Conservation (phyloP, 208 protist species). For the Trypanosoma mega region DNA sequence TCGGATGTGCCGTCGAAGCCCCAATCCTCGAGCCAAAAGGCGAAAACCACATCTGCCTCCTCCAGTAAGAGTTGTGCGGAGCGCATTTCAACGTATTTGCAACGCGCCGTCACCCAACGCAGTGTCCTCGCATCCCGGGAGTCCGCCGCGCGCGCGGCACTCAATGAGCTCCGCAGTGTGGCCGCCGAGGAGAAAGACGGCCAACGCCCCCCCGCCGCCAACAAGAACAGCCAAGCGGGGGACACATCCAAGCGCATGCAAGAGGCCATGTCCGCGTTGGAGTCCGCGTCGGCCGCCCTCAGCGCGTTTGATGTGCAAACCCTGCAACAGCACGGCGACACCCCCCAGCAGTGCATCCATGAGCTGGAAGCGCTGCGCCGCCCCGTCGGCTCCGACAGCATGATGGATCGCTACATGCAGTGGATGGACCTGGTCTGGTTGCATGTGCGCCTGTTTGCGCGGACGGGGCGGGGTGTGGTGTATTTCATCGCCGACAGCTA, state of each 20-base stretch:
- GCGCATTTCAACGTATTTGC: slow-evolving; percentile 15
- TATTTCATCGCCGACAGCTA: slow-evolving; percentile 14
- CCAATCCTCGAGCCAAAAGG: background rate
- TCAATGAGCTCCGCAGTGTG: slow-evolving; percentile 47
- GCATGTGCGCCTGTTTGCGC: slow-evolving; percentile 9
- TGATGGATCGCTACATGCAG: background rate
- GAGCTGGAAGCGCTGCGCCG: slow-evolving; percentile 10
- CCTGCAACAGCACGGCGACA: background rate
- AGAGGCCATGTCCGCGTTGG: slow-evolving; percentile 7
- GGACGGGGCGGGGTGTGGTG: slow-evolving; percentile 19
- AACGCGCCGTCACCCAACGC: slow-evolving; percentile 12
- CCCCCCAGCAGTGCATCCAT: slow-evolving; percentile 13
- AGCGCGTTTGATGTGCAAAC: slow-evolving; percentile 10
- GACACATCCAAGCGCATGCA: no score
- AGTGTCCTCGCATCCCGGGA: slow-evolving; percentile 14
- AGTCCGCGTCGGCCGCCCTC: background rate
- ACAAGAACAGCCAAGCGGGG: slow-evolving; percentile 12
- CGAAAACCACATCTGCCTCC: background rate
- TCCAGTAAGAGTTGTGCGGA: slow-evolving; percentile 4
- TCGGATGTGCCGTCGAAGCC: background rate
- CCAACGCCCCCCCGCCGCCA: slow-evolving; percentile 15
- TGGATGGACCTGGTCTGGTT: slow-evolving; percentile 1
- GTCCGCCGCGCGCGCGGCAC: slow-evolving; percentile 29
- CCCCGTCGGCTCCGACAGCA: background rate
- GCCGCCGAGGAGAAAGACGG: slow-evolving; percentile 20